Percentiles rank a stretch among this genome's conserved stretches.
Conservation (phyloP, 345 rosid species). For the Anastatica hierochuntica region DNA sequence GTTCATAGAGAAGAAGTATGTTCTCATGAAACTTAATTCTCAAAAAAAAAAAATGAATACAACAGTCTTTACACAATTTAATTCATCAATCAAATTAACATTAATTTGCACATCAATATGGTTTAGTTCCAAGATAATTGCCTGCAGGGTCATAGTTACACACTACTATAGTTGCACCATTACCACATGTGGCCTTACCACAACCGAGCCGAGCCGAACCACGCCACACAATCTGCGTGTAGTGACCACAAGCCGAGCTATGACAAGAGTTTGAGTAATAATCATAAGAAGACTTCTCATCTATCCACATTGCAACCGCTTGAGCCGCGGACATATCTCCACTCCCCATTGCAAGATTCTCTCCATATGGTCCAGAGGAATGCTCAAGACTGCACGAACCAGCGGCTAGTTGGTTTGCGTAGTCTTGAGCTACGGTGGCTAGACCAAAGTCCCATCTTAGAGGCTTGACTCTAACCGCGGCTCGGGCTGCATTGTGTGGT, state of each 20-base stretch:
- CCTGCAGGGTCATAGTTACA: constrained; percentile 66
- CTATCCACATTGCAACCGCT: constrained; percentile 49
- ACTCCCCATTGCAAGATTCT: constrained; percentile 44
- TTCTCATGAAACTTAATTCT: background rate
- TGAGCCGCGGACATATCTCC: constrained; percentile 27
- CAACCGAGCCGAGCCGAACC: constrained; percentile 47
- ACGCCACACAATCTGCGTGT: constrained; percentile 69
- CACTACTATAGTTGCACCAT: constrained; percentile 37
- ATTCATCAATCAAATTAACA: background rate
- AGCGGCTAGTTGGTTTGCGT: constrained; percentile 23
- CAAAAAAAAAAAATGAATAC: background rate
- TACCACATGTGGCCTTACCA: constrained; percentile 48
- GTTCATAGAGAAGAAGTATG: background rate
- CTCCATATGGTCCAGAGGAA: constrained; percentile 55
- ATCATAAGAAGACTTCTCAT: constrained; percentile 41
- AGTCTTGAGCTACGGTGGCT: constrained; percentile 39
- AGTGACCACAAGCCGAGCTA: constrained; percentile 47
- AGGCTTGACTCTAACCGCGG: constrained; percentile 29
- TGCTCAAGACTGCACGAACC: constrained; percentile 39
- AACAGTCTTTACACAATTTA: constrained; percentile 7
- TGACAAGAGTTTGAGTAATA: constrained; percentile 40
- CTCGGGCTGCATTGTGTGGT: constrained; percentile 48
- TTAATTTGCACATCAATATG: constrained; percentile 19
- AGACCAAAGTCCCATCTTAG: constrained; percentile 38
- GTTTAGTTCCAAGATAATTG: constrained; percentile 38